phyloP scores from a whole-genome alignment of 2,329 filamentous ascomycete species.

The Erysiphe pulchra region DNA sequence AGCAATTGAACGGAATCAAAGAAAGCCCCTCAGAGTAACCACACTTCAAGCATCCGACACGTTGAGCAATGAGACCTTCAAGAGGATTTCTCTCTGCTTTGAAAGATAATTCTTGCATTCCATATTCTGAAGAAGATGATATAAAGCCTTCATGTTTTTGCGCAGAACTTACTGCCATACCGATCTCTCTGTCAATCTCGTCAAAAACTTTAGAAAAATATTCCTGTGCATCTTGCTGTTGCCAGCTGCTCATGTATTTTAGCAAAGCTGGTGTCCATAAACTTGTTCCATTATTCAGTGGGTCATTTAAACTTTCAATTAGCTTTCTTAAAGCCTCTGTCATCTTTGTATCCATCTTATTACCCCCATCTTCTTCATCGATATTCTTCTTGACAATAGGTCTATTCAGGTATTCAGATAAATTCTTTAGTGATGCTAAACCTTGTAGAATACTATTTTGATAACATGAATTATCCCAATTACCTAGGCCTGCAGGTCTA shows the following conservation, averaged over 20 bases:
- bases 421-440: conserved; percentile 45
- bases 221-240: conserved; percentile 93
- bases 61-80: conserved; percentile 67
- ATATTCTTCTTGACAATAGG: conserved; percentile 14
- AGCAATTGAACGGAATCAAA: conserved; percentile 78
- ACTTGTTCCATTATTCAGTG: conserved; percentile 43
- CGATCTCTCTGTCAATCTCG: conserved; percentile 55
- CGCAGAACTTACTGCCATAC: conserved; percentile 18
- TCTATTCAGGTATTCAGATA: conserved; percentile 37
- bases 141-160: conserved; percentile 7
- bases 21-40: conserved; percentile 71
- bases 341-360: conserved; percentile 8
- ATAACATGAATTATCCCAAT: conserved; percentile 89
- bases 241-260: conserved; percentile 84
- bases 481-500: conserved; percentile 47
- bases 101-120: conserved; percentile 1
- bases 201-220: conserved; percentile 82
- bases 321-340: conserved; percentile 22
- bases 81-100: conserved; percentile 41
- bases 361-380: conserved; percentile 1
- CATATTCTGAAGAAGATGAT: conserved; percentile 1
- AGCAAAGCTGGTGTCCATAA: conserved; percentile 62
- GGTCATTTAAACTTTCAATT: conserved; percentile 42
- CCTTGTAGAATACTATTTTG: conserved; percentile 89
- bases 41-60: conserved; percentile 67